These are phyloP conservation scores for Fraxinus dipetala DNA, from an alignment of 305 asterid species.

Conservation along the genomic window DNA sequence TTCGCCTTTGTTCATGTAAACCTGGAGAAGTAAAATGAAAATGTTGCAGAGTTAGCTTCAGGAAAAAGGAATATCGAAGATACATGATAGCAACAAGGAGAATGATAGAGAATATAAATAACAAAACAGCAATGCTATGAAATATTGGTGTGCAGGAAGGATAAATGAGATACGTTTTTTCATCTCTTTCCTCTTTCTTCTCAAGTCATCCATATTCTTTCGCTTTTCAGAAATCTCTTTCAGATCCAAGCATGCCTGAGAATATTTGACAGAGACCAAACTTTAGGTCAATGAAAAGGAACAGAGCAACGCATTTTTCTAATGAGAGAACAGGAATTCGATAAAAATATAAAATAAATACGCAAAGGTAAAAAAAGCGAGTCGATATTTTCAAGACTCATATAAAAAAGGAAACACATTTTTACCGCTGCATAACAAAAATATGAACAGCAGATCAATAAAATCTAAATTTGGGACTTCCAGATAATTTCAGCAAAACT, in stretches of 20 bases:
- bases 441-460: neutral
- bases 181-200: slow-evolving; percentile 80
- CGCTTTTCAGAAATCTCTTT: slow-evolving; percentile 69
- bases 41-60: neutral
- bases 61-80: neutral
- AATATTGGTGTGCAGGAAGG: slow-evolving; percentile 7
- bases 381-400: neutral
- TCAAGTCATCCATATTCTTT: slow-evolving; percentile 51
- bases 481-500: neutral
- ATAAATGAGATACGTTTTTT: slow-evolving; percentile 60
- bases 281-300: neutral
- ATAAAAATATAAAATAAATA: neutral
- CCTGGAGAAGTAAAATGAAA: slow-evolving; percentile 41
- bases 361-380: neutral
- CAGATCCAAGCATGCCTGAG: slow-evolving; percentile 61
- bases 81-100: neutral
- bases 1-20: slow-evolving; percentile 75
- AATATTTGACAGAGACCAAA: slow-evolving; percentile 6
- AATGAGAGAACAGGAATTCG: neutral
- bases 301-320: neutral
- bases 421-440: neutral
- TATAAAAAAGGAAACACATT: too few species aligned
- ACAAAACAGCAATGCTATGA: neutral
- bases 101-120: neutral
- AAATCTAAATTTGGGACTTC: neutral